phyloP scores from a whole-genome alignment of 495 filamentous ascomycete genomes.

The Tuber indicum region DNA sequence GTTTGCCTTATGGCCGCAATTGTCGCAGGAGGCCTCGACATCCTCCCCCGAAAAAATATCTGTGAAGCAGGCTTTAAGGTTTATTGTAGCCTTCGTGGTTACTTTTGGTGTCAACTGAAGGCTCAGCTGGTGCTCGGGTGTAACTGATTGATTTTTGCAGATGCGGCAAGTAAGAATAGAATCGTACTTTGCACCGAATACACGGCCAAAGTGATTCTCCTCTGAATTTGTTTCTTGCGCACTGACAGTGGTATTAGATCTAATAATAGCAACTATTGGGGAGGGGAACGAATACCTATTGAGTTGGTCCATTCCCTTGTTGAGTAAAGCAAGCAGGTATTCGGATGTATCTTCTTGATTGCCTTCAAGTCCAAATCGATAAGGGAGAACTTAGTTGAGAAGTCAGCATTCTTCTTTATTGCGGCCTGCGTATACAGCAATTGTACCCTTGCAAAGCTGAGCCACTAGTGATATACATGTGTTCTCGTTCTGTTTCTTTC shows the following conservation, averaged over 20 bases:
- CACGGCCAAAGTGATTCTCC: slow-evolving; percentile 26
- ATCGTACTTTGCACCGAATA: slow-evolving; percentile 30
- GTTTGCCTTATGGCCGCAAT: slow-evolving; percentile 33
- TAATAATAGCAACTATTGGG: neutral
- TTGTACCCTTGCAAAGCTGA: slow-evolving; percentile 8
- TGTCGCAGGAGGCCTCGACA: slow-evolving; percentile 37
- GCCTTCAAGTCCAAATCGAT: slow-evolving; percentile 13
- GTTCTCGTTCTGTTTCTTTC: neutral
- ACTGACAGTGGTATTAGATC: neutral
- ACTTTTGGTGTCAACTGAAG: neutral
- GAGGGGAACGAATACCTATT: slow-evolving; percentile 4
- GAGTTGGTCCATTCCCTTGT: slow-evolving; percentile 28
- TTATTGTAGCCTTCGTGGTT: neutral
- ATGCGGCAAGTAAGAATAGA: slow-evolving; percentile 35
- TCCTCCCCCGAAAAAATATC: slow-evolving; percentile 25
- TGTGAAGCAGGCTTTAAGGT: slow-evolving; percentile 15
- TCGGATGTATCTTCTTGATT: slow-evolving; percentile 35
- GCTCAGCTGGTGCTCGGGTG: neutral
- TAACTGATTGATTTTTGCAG: slow-evolving; percentile 31
- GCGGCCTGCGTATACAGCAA: neutral
- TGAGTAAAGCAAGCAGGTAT: slow-evolving; percentile 34
- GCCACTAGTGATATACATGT: neutral
- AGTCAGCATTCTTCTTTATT: slow-evolving; percentile 7
- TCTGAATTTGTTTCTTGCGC: neutral
- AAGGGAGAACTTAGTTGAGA: slow-evolving; percentile 18